phyloP scores from a whole-genome alignment of 1,284 basidiomycete species.

The Boletus sp. region DNA sequence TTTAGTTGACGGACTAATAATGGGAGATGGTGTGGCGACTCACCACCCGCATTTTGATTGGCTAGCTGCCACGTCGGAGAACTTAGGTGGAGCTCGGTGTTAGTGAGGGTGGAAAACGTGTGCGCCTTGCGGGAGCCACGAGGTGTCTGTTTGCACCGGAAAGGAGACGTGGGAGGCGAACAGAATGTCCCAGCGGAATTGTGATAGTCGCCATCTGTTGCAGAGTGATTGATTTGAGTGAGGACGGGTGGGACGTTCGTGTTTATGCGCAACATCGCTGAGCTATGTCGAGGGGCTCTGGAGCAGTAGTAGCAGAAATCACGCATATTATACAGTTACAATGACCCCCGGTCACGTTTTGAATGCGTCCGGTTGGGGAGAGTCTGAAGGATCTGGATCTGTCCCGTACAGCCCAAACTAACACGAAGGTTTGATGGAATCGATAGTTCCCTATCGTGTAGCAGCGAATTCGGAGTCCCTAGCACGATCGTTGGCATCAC shows the following conservation, averaged over 20 bases:
- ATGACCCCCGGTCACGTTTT: slow-evolving; percentile 25
- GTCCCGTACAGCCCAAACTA: slow-evolving; percentile 9
- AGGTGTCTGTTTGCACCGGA: slow-evolving; percentile 26
- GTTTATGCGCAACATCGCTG: slow-evolving; percentile 32
- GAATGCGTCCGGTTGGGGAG: slow-evolving; percentile 19
- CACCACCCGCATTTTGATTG: slow-evolving; percentile 29
- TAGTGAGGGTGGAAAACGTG: slow-evolving; percentile 34
- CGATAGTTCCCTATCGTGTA: slow-evolving; percentile 10
- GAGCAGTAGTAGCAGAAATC: slow-evolving; percentile 1
- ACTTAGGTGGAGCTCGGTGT: slow-evolving; percentile 30
- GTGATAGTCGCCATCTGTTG: slow-evolving; percentile 15
- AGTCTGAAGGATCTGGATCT: slow-evolving; percentile 15
- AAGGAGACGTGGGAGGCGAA: slow-evolving; percentile 21
- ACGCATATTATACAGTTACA: slow-evolving; percentile 22
- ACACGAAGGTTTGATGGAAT: slow-evolving; percentile 14
- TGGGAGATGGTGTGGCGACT: slow-evolving; percentile 22
- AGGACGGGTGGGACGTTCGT: slow-evolving; percentile 25
- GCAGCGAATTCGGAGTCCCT: slow-evolving; percentile 19
- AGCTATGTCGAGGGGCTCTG: slow-evolving; percentile 13
- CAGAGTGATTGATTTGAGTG: slow-evolving; percentile 18
- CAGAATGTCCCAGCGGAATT: slow-evolving; percentile 11
- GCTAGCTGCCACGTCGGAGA: slow-evolving; percentile 23
- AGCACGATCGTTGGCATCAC: slow-evolving; percentile 19
- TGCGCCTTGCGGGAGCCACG: slow-evolving; percentile 32
- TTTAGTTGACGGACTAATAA: slow-evolving; percentile 16